Evolutionary conservation across 306 rosid species (phyloP).

Genomic region (Clitoria ternatea): DNA sequence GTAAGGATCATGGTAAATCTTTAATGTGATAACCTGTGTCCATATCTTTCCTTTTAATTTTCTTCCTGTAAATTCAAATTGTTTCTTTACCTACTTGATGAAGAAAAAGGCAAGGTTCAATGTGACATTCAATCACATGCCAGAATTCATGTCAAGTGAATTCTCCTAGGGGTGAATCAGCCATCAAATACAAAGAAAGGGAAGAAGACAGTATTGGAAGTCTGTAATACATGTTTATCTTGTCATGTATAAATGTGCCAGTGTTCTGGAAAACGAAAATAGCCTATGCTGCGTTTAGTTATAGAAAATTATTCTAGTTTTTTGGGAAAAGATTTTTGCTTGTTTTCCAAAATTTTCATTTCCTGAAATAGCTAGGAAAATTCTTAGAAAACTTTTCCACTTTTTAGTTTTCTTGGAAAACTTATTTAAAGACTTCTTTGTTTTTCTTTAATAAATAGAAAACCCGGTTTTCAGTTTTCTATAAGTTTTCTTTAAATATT

Average conservation of each 20-base stretch:
- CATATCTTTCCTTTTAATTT: neutral
- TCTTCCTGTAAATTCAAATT: neutral
- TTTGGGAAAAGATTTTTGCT: too few species aligned
- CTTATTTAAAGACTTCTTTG: too few species aligned
- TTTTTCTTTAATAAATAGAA: too few species aligned
- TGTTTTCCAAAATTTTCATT: too few species aligned
- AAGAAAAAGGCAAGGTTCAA: neutral
- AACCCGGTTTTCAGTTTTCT: too few species aligned
- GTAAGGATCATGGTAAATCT: neutral
- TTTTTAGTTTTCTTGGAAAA: too few species aligned
- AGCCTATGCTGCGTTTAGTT: too few species aligned
- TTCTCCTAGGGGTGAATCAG: neutral
- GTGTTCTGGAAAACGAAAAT: neutral
- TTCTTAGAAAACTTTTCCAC: too few species aligned
- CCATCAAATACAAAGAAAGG: neutral
- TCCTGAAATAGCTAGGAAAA: too few species aligned
- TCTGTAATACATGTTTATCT: neutral
- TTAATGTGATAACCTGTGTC: slow-evolving; percentile 2
- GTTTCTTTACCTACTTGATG: neutral
- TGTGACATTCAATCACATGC: neutral
- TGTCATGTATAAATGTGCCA: neutral
- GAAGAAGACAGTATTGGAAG: neutral
- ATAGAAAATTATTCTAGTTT: too few species aligned
- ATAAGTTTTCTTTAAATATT: too few species aligned
- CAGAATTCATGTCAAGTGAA: neutral